Evolutionary conservation across 139 green algal genomes (phyloP), one percentile per base, ranked within the genome.

Genomic region (Chlorella sp.): DNA sequence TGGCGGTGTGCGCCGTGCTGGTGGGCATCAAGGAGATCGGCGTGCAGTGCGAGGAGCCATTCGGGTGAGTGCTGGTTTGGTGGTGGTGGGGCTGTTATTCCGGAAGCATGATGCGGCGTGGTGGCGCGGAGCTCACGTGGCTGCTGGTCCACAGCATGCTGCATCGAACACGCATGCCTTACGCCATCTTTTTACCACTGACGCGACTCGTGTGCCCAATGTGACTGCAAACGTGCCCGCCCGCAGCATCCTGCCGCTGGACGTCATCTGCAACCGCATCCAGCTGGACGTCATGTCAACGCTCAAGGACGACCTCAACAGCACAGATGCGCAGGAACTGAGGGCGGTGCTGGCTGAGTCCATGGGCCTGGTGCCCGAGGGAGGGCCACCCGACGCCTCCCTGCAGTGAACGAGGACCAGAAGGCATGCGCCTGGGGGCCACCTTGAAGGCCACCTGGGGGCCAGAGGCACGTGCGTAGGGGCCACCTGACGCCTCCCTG

Each of bases 11-110:
- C 31, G 66, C n/a, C 27, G 69, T 83, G 49, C 78, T 84, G 73
- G 74, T 62, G 31, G 82, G 82, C 34, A 83, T 83, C 31, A 77
- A 83, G 62, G 81, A 86, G 69, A 86, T 83, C 36, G 81, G 73
- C 33, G 71, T 86, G 10, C 81, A 86, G 72, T 76, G 82, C 36
- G 78, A 88, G 75, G 73, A 86, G 76, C 79, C 79, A 5, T 86
- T 77, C 49, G 72, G 69, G 55, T 64, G 55, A 20, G 55, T 64
- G 55, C 42, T 17, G 10, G 42, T 17, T 26, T 10, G 42, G n/a
- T n/a, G n/a, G n/a, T n/a, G n/a, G n/a, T n/a, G n/a, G n/a, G n/a
- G n/a, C n/a, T n/a, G n/a, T n/a, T n/a, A n/a, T n/a, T n/a, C n/a
- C n/a, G n/a, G n/a, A n/a, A n/a, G n/a, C n/a, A n/a, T n/a, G n/a